A percentile compares a stretch with the other conserved stretches of the same genome.
Evolutionary conservation across 2,329 filamentous ascomycete genomes (phyloP).

Genomic region (Magnaporthales sp.): DNA sequence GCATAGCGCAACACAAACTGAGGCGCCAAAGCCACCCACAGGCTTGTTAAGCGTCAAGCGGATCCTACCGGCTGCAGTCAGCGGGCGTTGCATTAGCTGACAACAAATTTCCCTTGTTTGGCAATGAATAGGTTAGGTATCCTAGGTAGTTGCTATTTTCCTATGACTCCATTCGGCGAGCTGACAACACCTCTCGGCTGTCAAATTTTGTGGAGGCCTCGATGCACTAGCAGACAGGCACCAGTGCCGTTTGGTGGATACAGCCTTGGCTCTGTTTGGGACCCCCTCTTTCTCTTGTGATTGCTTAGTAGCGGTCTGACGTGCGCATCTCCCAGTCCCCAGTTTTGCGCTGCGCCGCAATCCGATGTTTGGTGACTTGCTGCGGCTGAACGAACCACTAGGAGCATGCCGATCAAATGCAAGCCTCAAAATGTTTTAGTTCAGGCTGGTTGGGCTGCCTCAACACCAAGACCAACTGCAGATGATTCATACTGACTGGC

Average conservation of each 20-base stretch:
- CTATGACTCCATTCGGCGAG: neutral
- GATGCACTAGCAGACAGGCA: neutral
- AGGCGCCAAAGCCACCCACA: neutral
- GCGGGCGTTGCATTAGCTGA: neutral
- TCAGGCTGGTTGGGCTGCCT: neutral
- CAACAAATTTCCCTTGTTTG: neutral
- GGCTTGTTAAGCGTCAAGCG: neutral
- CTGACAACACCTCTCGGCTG: neutral
- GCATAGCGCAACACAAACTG: neutral
- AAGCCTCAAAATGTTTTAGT: neutral
- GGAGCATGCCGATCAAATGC: too few species aligned
- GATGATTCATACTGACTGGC: neutral
- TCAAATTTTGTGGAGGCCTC: neutral
- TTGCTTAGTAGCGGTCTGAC: neutral
- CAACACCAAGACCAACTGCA: neutral
- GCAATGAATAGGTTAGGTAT: neutral
- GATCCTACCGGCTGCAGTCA: neutral
- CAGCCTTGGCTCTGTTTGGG: neutral
- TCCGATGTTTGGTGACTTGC: neutral
- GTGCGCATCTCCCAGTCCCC: neutral
- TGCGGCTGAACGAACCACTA: neutral
- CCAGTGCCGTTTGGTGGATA: neutral
- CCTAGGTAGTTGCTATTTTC: neutral
- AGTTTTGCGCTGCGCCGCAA: neutral
- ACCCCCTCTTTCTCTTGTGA: neutral